phyloP scores from a whole-genome alignment of 306 rosid species.

The Carpinus viminea region DNA sequence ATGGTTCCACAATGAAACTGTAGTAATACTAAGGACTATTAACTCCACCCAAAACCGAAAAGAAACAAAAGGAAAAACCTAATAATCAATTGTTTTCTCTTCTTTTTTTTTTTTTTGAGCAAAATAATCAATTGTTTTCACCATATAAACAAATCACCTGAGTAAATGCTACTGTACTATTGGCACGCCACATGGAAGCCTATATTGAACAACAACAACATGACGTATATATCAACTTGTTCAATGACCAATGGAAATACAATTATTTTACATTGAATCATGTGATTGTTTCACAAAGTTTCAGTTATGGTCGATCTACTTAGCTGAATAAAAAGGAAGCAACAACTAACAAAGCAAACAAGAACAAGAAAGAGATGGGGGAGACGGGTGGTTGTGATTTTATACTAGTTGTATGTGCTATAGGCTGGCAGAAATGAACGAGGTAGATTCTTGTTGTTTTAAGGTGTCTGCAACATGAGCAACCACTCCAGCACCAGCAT shows the following conservation, averaged over 20 bases:
- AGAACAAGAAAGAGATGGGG: neutral
- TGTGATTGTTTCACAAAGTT: slow-evolving; percentile 16
- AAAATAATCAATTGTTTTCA: neutral
- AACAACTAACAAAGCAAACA: neutral
- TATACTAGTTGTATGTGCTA: slow-evolving; percentile 37
- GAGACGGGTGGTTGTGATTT: slow-evolving; percentile 6
- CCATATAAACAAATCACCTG: neutral
- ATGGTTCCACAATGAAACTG: too few relatives aligned
- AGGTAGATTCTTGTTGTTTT: slow-evolving; percentile 69
- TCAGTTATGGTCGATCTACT: slow-evolving; percentile 18
- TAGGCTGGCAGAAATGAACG: slow-evolving; percentile 59
- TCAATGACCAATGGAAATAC: slow-evolving; percentile 1
- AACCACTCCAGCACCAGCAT: slow-evolving; percentile 87
- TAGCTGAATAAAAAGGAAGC: neutral
- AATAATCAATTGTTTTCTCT: neutral
- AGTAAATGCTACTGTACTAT: neutral
- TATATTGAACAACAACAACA: neutral
- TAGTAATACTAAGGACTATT: too few relatives aligned
- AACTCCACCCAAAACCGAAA: too few relatives aligned
- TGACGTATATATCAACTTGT: neutral
- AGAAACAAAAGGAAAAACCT: neutral
- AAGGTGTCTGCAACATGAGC: slow-evolving; percentile 91
- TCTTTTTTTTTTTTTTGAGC: too few relatives aligned
- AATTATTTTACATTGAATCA: neutral
- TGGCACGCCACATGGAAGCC: neutral